A percentile compares a stretch with the other conserved stretches of the same genome.
Conservation (phyloP, 768 basidiomycete genomes). For the Serendipita sp. region DNA sequence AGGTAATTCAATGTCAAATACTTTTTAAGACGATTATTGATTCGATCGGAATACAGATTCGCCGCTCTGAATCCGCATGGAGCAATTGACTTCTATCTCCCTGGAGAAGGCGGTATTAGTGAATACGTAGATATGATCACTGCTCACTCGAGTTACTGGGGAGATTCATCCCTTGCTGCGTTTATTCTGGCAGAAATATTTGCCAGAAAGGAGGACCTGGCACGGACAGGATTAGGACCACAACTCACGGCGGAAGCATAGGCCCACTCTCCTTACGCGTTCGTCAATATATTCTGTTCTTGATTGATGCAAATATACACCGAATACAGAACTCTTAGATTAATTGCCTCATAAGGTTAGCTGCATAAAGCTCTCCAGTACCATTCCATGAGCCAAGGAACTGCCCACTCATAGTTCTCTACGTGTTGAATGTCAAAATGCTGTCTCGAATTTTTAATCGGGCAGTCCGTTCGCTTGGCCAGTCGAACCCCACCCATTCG, state of each 20-base stretch:
- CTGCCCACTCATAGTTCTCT: conserved; percentile 7
- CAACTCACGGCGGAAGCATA: neutral
- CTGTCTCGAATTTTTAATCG: conserved; percentile 69
- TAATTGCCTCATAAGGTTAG: neutral
- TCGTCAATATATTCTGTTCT: neutral
- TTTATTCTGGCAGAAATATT: conserved; percentile 27
- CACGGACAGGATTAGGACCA: conserved; percentile 23
- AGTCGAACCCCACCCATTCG: conserved; percentile 64
- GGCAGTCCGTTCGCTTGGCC: conserved; percentile 72
- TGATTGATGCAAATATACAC: neutral
- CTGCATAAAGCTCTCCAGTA: no score
- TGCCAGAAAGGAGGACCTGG: conserved; percentile 21
- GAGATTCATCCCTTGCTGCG: conserved; percentile 23
- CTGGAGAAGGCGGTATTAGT: conserved; percentile 23
- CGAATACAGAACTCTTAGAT: neutral
- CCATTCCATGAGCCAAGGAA: neutral
- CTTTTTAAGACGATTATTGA: neutral
- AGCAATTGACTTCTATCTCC: conserved; percentile 27
- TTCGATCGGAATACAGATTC: conserved; percentile 17
- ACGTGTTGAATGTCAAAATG: conserved; percentile 76
- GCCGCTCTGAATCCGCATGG: conserved; percentile 29
- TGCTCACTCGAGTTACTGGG: conserved; percentile 26
- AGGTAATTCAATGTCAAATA: conserved; percentile 9
- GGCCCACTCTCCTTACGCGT: no score
- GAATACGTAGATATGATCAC: conserved; percentile 23